Evolutionary conservation across 805 yeast species (phyloP), one percentile per base, ranked within the genome.

Genomic region (Dipodascopsis tothii): DNA sequence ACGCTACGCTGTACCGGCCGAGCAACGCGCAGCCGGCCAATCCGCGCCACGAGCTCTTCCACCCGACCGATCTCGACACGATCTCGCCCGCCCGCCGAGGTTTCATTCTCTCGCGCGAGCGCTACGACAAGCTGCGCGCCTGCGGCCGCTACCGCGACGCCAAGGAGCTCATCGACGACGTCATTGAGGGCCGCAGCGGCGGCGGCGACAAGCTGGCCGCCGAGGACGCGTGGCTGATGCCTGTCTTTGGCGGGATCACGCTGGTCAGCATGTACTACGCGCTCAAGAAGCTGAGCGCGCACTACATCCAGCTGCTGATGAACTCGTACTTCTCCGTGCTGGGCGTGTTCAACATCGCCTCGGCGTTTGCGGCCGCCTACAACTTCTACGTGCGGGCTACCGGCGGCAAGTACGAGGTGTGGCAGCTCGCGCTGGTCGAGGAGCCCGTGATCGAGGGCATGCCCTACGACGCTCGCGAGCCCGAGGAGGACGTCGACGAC

Each of bases 171-270:
- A 11, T 16, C 9, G 35, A 33, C 21, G 9, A 9, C 3, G 35
- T 7, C 9, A 9, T 19, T 19, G 41, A 45, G 38, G 32, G 33
- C 35, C 4, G 25, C 36, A 14, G 41, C 33, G 37, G 33, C 39
- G 22, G 33, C 30, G 43, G 34, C 17, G 49, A 37, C 47, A 35
- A 37, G 27, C 27, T 59, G 5, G 49, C 44, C 17, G 62, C 56
- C 18, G 59, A 54, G 39, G 64, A 58, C 37, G 78, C 72, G 0
- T 33, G 67, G 3, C 16, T 60, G 3, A 53, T 74, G 56, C 81
- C 82, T 0, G 43, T 77, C 3, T 11, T 68, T 4, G 72, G 74
- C 3, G 71, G 72, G 5, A 40, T 50, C 17, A 55, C 53, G n/a
- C 59, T 77, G 33, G 45, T 61, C 23, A 64, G 65, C 0, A 42